Evolutionary conservation across 1,139 yeast species (phyloP), one percentile per base, ranked within the genome.

Genomic region (Kodamaea suecica): DNA sequence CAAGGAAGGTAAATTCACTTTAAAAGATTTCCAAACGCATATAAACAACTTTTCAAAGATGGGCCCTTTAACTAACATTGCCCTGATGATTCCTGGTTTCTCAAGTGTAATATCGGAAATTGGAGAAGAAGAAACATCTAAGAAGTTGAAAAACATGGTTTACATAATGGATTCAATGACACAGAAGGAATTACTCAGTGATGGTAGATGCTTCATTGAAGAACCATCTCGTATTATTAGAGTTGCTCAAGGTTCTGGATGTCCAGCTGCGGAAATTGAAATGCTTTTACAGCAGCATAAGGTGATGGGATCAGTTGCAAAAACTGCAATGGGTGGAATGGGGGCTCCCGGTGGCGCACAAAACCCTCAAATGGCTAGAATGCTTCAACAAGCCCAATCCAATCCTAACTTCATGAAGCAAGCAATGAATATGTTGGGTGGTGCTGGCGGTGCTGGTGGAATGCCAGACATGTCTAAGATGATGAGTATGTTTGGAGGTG

Each of bases 121-220:
- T 28, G 90, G 92, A 17, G 97, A 90, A 56, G 96, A 90, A 51
- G 97, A 92, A 51, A 81, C 95, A 0, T 77, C 86, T 17, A 73
- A 76, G 39, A 76, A 84, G 52, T 74, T 92, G 63, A 90, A 90
- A 59, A 74, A 84, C 43, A 87, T 92, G 95, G 82, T 92, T 31
- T 90, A 78, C 55, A 84, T 92, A 24, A 78, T 92, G 86, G 98
- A 92, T 59, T 87, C 97, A 3, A 92, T 92, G 98, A 90, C 96
- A 1, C 84, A 82, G 45, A 72, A 81, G 52, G 98, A 92, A 64
- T 75, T 92, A 43, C 95, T 88, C 49, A 78, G 88, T 44, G 98
- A 92, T 57, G 98, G 98, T 1, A 69, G 78, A 43, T 66, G 86
- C 17, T 88, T 92, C 58, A 73, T 77, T 31, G 80, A 81, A 35